Conservation (phyloP, 1,284 basidiomycete species). For the Apiotrichum sp. region DNA sequence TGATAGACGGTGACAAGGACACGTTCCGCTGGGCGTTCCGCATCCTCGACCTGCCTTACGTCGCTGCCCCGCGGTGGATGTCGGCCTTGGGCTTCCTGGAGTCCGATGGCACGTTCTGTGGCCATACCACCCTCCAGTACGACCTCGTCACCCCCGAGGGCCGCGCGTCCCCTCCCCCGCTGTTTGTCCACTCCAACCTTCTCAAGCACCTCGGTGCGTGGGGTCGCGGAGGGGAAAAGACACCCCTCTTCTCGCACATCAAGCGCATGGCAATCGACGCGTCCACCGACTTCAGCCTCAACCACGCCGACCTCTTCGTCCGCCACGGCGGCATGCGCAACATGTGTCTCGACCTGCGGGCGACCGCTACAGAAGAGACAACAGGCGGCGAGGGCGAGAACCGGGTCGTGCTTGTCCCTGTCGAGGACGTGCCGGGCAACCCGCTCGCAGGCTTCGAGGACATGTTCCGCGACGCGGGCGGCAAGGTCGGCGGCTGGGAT, state of each 20-base stretch:
- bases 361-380: not conserved
- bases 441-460: constrained; percentile 42
- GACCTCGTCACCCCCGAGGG: constrained; percentile 28
- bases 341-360: constrained; percentile 45
- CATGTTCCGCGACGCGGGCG: constrained; percentile 37
- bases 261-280: constrained; percentile 35
- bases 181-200: constrained; percentile 47
- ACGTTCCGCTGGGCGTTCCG: constrained; percentile 50
- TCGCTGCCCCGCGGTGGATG: constrained; percentile 46
- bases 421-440: constrained; percentile 29
- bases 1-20: constrained; percentile 50
- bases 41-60: constrained; percentile 44
- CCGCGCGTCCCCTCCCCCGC: constrained; percentile 29
- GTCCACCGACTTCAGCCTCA: constrained; percentile 27
- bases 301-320: constrained; percentile 39
- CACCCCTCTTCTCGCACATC: constrained; percentile 40
- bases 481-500: constrained; percentile 43
- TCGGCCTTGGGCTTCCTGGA: constrained; percentile 41
- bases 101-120: constrained; percentile 45
- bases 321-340: constrained; percentile 39
- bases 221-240: not conserved
- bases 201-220: constrained; percentile 46
- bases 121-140: constrained; percentile 45
- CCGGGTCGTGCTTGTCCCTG: constrained; percentile 19
- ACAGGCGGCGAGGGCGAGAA: constrained; percentile 9